A percentile compares a stretch with the other conserved stretches of the same genome.
Conservation (phyloP, 2,329 filamentous ascomycete genomes). For the Cercospora sesami region DNA sequence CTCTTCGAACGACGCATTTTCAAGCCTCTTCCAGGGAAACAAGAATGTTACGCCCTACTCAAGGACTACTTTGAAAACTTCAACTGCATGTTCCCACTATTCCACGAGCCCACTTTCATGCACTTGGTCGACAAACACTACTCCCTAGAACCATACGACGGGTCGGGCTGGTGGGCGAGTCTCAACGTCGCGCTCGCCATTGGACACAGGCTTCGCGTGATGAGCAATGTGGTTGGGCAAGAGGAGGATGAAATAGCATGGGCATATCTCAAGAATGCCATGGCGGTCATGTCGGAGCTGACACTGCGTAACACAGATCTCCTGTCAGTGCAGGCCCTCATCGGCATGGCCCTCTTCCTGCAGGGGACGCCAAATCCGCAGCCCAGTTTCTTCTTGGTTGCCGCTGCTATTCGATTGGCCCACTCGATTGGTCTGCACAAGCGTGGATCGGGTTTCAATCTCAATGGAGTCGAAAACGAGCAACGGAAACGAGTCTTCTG, state of each 20-base stretch:
- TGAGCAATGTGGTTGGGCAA: constrained; percentile 87
- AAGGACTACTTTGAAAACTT: constrained; percentile 98
- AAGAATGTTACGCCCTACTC: constrained; percentile 82
- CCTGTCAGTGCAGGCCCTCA: constrained; percentile 86
- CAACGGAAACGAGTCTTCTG: constrained; percentile 79
- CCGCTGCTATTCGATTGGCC: constrained; percentile 83
- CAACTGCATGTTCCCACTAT: constrained; percentile 97
- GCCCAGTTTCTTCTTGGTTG: constrained; percentile 85
- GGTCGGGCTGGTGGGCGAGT: constrained; percentile 97
- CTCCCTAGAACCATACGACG: constrained; percentile 86
- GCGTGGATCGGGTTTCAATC: constrained; percentile 84
- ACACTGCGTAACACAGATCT: constrained; percentile 96
- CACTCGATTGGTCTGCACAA: constrained; percentile 97
- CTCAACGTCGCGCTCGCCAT: constrained; percentile 94
- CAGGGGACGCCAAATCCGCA: constrained; percentile 97
- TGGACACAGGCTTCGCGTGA: constrained; percentile 84
- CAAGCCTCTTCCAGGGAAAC: constrained; percentile 76
- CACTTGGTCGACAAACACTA: constrained; percentile 94
- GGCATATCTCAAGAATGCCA: constrained; percentile 94
- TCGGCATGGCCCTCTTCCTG: constrained; percentile 92
- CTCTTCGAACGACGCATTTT: constrained; percentile 85
- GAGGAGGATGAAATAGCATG: constrained; percentile 94
- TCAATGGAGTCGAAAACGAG: constrained; percentile 91
- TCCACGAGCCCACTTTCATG: constrained; percentile 98
- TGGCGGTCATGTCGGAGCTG: constrained; percentile 88